phyloP scores from a whole-genome alignment of 345 rosid species.

The Moricandia arvensis region DNA sequence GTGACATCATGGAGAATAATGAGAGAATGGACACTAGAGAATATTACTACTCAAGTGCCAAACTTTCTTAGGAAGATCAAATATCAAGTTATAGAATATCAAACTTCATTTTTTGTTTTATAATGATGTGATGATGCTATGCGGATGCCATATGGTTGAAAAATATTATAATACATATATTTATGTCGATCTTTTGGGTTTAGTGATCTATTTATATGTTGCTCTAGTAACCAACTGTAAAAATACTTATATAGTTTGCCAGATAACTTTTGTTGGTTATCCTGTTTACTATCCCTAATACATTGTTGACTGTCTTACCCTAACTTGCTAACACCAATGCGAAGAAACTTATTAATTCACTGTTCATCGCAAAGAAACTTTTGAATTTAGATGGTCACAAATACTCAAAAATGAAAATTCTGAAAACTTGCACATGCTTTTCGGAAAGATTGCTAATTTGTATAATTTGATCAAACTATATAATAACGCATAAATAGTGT shows the following conservation, averaged over 20 bases:
- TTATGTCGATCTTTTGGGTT: neutral
- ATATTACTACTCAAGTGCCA: conserved; percentile 37
- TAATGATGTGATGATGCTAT: conserved; percentile 14
- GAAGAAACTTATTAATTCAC: neutral
- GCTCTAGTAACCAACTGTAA: neutral
- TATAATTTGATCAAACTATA: neutral
- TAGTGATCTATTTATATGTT: neutral
- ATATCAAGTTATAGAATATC: neutral
- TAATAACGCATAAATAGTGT: neutral
- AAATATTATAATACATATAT: neutral
- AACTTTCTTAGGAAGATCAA: conserved; percentile 31
- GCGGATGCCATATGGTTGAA: conserved; percentile 4
- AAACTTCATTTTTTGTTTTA: conserved; percentile 2
- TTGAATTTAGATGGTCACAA: neutral
- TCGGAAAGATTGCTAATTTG: neutral
- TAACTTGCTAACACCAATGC: neutral
- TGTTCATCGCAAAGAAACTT: neutral
- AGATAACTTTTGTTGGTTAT: neutral
- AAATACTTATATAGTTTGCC: neutral
- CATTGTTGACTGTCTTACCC: neutral
- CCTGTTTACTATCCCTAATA: neutral
- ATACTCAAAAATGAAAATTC: neutral
- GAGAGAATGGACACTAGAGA: conserved; percentile 42
- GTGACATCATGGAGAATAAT: conserved; percentile 38
- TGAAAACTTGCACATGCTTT: neutral